Evolutionary conservation across 2,329 filamentous ascomycete species (phyloP), one percentile per base, ranked within the genome.

Genomic region (Claviceps sorghi): DNA sequence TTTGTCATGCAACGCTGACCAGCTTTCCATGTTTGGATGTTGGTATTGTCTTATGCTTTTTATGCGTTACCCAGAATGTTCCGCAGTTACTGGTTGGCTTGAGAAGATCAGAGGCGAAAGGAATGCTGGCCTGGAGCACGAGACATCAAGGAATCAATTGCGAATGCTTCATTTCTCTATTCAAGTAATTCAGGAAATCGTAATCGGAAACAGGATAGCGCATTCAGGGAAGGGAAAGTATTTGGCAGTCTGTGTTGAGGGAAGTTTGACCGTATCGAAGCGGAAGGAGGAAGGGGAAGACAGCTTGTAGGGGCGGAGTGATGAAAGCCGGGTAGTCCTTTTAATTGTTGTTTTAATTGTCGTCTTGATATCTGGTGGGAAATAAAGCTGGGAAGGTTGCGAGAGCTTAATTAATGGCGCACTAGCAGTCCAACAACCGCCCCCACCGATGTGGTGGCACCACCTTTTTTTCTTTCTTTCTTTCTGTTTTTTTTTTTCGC

Each of bases 141-240:
- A n/a, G 22, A 17, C 17, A 46, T 38, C 22, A 34, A 34, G 42
- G 8, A 45, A 6, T 38, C 11, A 2, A 29, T 46, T 46, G 30
- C 30, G 43, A 48, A n/a, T 26, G 41, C 48, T 48, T 40, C n/a
- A 43, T 40, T 42, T 29, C 36, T 48, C 21, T 49, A 49, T 51
- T 44, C 41, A 32, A 34, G 49, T 45, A 54, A 50, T 50, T 52
- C 53, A 52, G 53, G 50, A 54, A 54, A 52, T 43, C 29, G 50
- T 46, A 47, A 51, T 46, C 9, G 40, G 36, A 30, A n/a, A 44
- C 49, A 48, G 53, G 53, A 54, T 52, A 54, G 26, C 42, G 13
- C 26, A 36, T 36, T 48, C 42, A 26, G 47, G 21, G 42, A 40
- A 15, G 21, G 42, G 41, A 34, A 19, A 38, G 19, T 4, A n/a